A percentile compares a stretch with the other conserved stretches of the same genome.
Evolutionary conservation across 2,329 filamentous ascomycete genomes (phyloP).

Genomic region (Sarocladium kiliense): DNA sequence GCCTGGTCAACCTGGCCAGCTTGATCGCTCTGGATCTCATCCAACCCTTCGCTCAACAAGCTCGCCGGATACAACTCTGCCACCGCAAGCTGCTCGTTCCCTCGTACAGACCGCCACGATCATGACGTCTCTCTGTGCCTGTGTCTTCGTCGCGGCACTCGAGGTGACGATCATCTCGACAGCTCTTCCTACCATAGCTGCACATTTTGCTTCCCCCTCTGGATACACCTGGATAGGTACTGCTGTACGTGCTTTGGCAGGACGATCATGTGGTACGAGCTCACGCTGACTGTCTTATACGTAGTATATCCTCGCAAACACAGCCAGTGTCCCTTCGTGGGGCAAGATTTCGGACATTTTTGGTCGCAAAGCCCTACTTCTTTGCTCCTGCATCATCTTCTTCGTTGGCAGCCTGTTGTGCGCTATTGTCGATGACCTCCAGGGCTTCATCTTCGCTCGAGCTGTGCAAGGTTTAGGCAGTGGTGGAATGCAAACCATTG

Average conservation of each 20-base stretch:
- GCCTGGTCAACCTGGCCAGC: too few relatives aligned
- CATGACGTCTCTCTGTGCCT: conserved; percentile 32
- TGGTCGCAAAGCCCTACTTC: conserved; percentile 49
- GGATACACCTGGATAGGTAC: conserved; percentile 77
- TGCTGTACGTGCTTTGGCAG: conserved; percentile 42
- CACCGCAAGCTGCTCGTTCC: background rate
- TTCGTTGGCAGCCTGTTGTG: conserved; percentile 46
- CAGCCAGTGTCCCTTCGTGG: conserved; percentile 66
- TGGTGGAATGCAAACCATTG: conserved; percentile 45
- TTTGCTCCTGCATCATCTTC: conserved; percentile 44
- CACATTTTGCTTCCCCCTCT: conserved; percentile 53
- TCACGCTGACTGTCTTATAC: background rate
- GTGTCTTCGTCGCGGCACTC: conserved; percentile 39
- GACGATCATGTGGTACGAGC: background rate
- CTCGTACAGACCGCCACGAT: conserved; percentile 20
- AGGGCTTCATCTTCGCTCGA: conserved; percentile 36
- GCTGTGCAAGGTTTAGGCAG: conserved; percentile 48
- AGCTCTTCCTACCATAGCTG: conserved; percentile 55
- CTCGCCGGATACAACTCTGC: too few relatives aligned
- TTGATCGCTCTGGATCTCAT: too few relatives aligned
- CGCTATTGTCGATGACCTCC: conserved; percentile 20
- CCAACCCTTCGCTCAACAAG: too few relatives aligned
- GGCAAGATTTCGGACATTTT: conserved; percentile 56
- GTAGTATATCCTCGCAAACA: conserved; percentile 54
- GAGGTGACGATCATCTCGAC: conserved; percentile 57